Conservation (phyloP, 2,329 filamentous ascomycete species). For the Colletotrichum sojae region DNA sequence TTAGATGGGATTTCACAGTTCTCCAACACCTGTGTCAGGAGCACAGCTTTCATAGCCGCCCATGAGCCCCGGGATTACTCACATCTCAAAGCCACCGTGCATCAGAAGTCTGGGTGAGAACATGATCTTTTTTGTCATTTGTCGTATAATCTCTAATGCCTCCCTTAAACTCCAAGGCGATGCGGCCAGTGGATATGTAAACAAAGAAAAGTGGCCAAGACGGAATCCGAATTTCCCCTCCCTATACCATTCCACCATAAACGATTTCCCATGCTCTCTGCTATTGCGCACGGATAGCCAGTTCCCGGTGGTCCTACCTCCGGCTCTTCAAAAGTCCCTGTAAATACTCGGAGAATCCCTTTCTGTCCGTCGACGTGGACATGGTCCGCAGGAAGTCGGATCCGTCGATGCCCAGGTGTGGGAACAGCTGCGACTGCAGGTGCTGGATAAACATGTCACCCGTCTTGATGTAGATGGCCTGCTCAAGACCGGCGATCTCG, state of each 20-base stretch:
- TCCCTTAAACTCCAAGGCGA: conserved; percentile 42
- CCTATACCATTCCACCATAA: conserved; percentile 15
- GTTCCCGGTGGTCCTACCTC: conserved; percentile 35
- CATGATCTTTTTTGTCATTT: conserved; percentile 40
- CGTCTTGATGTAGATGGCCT: conserved; percentile 91
- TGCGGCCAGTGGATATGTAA: conserved; percentile 42
- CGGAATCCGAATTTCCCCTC: conserved; percentile 20
- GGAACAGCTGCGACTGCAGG: conserved; percentile 75
- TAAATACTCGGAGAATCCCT: conserved; percentile 76
- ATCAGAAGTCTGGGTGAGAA: conserved; percentile 10
- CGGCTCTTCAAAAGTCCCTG: conserved; percentile 68
- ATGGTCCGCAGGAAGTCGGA: conserved; percentile 71
- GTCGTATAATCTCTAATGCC: conserved; percentile 41
- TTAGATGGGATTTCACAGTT: no score
- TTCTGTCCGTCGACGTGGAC: conserved; percentile 72
- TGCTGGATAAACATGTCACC: conserved; percentile 84
- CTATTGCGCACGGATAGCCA: conserved; percentile 15
- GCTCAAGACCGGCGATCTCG: conserved; percentile 90
- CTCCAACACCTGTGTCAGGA: no score
- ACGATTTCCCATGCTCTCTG: conserved; percentile 21
- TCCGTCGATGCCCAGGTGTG: conserved; percentile 74
- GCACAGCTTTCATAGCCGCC: no score
- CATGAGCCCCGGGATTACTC: background rate
- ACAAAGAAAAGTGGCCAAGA: conserved; percentile 42
- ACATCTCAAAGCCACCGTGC: background rate